phyloP scores from a whole-genome alignment of 2,329 filamentous ascomycete species.

The Aspergillus chevalieri region DNA sequence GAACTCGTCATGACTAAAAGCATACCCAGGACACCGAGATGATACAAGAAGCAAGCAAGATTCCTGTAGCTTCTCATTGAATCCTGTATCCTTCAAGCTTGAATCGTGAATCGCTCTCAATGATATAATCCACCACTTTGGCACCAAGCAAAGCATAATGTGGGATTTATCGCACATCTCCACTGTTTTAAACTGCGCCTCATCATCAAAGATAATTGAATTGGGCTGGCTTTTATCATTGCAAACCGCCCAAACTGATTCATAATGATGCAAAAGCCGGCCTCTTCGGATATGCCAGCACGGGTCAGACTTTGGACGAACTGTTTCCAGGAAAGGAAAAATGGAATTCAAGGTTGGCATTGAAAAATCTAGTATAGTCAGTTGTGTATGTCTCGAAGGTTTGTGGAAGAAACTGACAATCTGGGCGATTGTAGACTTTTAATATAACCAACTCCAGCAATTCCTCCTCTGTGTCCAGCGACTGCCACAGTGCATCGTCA shows the following conservation, averaged over 20 bases:
- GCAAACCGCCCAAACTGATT: slow-evolving; percentile 5
- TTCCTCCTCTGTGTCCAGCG: slow-evolving; percentile 8
- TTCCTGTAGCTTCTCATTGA: not conserved
- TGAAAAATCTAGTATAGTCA: slow-evolving; percentile 8
- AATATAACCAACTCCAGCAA: slow-evolving; percentile 8
- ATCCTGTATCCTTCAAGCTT: not conserved
- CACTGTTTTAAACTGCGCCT: slow-evolving; percentile 1
- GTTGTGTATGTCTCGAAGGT: not conserved
- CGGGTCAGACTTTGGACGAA: slow-evolving; percentile 4
- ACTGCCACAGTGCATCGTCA: slow-evolving; percentile 7
- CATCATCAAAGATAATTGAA: slow-evolving; percentile 2
- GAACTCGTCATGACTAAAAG: not conserved
- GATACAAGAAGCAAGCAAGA: not conserved
- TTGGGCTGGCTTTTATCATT: not conserved
- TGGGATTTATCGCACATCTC: not conserved
- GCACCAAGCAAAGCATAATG: slow-evolving; percentile 7
- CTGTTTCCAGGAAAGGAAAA: slow-evolving; percentile 8
- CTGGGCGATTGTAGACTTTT: slow-evolving; percentile 8
- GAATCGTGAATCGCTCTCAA: not conserved
- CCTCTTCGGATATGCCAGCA: slow-evolving; percentile 8
- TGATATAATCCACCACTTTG: slow-evolving; percentile 3
- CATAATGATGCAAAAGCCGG: slow-evolving; percentile 5
- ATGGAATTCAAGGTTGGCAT: slow-evolving; percentile 6
- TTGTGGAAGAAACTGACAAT: slow-evolving; percentile 5
- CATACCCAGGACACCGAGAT: not conserved